phyloP scores from a whole-genome alignment of 306 rosid genomes.

The Inga laurina region DNA sequence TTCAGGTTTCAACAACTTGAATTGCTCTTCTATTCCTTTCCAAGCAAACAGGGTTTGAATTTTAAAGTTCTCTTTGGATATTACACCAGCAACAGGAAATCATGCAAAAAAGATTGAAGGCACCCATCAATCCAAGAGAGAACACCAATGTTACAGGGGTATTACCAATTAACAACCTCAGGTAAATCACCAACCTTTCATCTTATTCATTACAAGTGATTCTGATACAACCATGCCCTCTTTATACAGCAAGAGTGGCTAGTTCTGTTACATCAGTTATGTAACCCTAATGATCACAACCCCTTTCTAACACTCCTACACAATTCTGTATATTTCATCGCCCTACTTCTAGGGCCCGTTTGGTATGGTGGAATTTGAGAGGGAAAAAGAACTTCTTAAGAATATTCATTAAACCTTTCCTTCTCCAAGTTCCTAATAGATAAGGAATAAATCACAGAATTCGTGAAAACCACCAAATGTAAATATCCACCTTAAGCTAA shows the following conservation, averaged over 20 bases:
- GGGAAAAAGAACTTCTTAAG: neutral
- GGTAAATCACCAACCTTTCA: neutral
- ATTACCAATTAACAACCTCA: neutral
- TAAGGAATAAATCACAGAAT: neutral
- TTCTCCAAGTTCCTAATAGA: neutral
- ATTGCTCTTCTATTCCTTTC: neutral
- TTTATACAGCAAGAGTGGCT: neutral
- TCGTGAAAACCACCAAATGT: neutral
- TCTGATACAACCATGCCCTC: neutral
- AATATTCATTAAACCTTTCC: conserved; percentile 8
- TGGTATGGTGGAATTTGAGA: neutral
- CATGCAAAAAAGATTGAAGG: neutral
- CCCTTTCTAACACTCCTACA: neutral
- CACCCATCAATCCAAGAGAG: neutral
- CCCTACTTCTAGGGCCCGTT: neutral
- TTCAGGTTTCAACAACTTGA: neutral
- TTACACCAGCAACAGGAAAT: neutral
- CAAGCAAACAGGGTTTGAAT: neutral
- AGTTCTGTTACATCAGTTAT: neutral
- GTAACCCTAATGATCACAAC: neutral
- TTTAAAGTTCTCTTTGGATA: neutral
- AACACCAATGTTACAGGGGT: neutral
- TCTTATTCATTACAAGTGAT: neutral
- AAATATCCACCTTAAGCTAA: neutral
- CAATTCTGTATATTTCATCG: neutral